These are phyloP conservation scores for Macrolepiota dolichaula DNA, from an alignment of 768 basidiomycete genomes.

Conservation along the genomic window DNA sequence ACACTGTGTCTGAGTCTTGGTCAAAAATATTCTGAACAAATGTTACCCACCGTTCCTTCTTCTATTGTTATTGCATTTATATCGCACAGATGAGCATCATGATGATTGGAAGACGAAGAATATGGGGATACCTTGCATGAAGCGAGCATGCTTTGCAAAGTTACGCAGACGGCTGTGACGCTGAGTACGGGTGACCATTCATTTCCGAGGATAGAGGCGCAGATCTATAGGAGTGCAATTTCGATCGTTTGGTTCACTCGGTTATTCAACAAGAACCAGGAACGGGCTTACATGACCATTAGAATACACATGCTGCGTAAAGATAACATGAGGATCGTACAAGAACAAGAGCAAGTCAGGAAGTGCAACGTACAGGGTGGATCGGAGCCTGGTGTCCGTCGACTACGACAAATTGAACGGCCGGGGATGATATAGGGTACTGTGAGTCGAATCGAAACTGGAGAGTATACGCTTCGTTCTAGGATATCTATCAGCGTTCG, in stretches of 20 bases:
- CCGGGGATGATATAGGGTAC: constrained; percentile 86
- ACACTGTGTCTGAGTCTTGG: neutral
- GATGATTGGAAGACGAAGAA: neutral
- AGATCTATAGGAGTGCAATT: constrained; percentile 52
- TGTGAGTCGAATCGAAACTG: constrained; percentile 79
- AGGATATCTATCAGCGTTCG: neutral
- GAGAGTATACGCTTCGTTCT: constrained; percentile 77
- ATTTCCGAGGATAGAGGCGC: constrained; percentile 83
- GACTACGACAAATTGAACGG: constrained; percentile 79
- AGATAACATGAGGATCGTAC: constrained; percentile 12
- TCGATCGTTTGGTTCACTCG: neutral
- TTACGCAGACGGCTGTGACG: constrained; percentile 77
- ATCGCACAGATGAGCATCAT: neutral
- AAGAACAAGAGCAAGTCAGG: constrained; percentile 1
- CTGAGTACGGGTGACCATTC: constrained; percentile 92
- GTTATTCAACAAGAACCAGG: neutral
- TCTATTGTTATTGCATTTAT: constrained; percentile 37
- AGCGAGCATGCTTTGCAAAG: constrained; percentile 89
- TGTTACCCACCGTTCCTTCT: constrained; percentile 54
- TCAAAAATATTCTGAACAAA: neutral
- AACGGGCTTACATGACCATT: constrained; percentile 69
- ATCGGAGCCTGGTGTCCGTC: constrained; percentile 63
- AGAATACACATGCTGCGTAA: constrained; percentile 75
- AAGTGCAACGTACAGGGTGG: constrained; percentile 61
- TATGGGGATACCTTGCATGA: constrained; percentile 72